Evolutionary conservation across 371 early-diverging fungal genomes (phyloP), one percentile per base, ranked within the genome.

Genomic region (Mortierella sp.): DNA sequence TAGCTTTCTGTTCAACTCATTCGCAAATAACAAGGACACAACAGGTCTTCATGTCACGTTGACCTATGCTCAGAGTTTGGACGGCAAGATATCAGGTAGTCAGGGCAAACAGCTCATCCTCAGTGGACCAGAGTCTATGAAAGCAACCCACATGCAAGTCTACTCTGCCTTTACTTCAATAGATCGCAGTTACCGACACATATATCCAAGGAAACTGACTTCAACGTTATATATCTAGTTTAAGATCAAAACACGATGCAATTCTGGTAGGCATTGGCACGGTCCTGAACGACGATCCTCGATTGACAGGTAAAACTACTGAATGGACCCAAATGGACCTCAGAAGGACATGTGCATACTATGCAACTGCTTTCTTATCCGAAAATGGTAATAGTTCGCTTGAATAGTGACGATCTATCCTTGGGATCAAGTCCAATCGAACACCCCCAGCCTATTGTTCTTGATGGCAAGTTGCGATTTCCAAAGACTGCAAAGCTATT

Each of bases 231-330:
- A 51, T 17, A 22, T 51, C 22, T 76, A 87, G 91, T 8, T 71
- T 96, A 58, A 92, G 98, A 13, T 80, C 88, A 5, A 75, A 85
- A 28, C 92, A 94, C 81, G 93, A 95, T 66, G 96, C 88, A 7
- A 96, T 98, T 61, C 80, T 98, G 45, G 95, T 98, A 5, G 98
- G 98, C 26, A 89, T 94, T 47, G 91, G 92, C 42, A 97, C 98
- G 6, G 90, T 94, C 8, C 68, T 93, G 15, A 84, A 87, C 72
- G 98, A 98, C 82, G 85, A 96, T 77, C 97, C 98, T 19, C 90
- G 92, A 34, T 82, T 98, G n/a, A 93, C 88, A 70, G 92, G 91
- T 84, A 87, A n/a, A 5, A 40, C 22, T 23, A 37, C 42, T 22
- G 22, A n/a, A 22, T 45, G 29, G 12, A 23, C 22, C 47, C 10